Conservation (phyloP, 768 basidiomycete species). For the Sutorius australiensis region DNA sequence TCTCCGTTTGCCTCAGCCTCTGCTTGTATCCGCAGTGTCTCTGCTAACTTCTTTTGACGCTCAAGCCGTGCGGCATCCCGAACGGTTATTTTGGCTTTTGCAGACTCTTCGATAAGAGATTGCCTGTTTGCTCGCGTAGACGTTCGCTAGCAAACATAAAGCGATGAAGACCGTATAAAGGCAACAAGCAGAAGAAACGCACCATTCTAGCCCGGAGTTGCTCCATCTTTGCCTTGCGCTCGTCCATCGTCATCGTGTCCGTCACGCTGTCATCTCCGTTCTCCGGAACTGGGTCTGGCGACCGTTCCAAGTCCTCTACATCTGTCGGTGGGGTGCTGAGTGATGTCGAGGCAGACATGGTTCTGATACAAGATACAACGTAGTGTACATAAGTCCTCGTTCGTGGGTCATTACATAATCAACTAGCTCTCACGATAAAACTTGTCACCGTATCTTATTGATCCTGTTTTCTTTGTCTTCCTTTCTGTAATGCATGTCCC, state of each 20-base stretch:
- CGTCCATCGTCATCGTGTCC: constrained; percentile 52
- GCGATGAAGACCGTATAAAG: neutral
- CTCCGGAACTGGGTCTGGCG: constrained; percentile 22
- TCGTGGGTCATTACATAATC: constrained; percentile 12
- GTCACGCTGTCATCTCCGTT: constrained; percentile 16
- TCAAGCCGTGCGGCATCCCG: constrained; percentile 84
- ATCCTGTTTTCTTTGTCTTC: neutral
- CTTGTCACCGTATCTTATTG: constrained; percentile 32
- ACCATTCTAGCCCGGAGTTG: constrained; percentile 80
- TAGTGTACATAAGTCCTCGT: neutral
- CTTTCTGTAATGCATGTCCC: constrained; percentile 30
- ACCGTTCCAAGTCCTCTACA: constrained; percentile 27
- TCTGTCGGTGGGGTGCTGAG: constrained; percentile 3
- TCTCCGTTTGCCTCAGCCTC: constrained; percentile 92
- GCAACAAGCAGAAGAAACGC: neutral
- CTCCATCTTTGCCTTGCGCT: constrained; percentile 73
- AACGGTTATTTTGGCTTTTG: constrained; percentile 69
- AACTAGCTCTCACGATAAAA: constrained; percentile 1
- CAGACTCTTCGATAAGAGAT: constrained; percentile 81
- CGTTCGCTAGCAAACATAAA: constrained; percentile 47
- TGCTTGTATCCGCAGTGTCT: constrained; percentile 76
- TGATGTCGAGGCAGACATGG: constrained; percentile 14
- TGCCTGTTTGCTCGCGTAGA: constrained; percentile 81
- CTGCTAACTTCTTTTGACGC: constrained; percentile 86
- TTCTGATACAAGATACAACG: neutral